A percentile compares a stretch with the other conserved stretches of the same genome.
These are phyloP conservation scores for Fusarium begoniae DNA, from an alignment of 2,329 filamentous ascomycete genomes.

Conservation along the genomic window DNA sequence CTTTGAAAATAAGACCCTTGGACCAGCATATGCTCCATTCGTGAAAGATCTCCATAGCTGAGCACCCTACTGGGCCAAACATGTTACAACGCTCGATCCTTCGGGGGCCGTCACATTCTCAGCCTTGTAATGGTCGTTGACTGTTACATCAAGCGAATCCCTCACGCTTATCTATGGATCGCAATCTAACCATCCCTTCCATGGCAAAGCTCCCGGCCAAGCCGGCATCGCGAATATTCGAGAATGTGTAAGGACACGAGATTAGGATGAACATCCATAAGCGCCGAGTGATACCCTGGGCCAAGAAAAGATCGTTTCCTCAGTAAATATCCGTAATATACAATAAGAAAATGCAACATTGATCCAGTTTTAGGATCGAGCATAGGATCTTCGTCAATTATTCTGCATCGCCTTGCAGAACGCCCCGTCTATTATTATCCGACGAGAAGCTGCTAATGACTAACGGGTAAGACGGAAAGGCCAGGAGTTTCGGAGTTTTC, in stretches of 20 bases:
- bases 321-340: accelerated
- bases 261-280: neutral
- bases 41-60: neutral
- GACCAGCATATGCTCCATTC: neutral
- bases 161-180: neutral
- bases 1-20: neutral
- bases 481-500: neutral
- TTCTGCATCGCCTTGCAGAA: neutral
- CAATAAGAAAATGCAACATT: neutral
- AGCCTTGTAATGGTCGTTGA: neutral
- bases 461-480: neutral
- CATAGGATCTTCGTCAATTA: too few relatives aligned
- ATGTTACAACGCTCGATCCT: neutral
- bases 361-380: neutral
- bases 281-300: neutral
- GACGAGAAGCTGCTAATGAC: neutral
- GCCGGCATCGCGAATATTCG: too few relatives aligned
- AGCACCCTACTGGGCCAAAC: neutral
- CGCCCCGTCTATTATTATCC: neutral
- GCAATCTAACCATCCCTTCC: neutral
- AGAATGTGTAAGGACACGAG: neutral
- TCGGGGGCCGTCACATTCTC: neutral
- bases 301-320: too few relatives aligned
- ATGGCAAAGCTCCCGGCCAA: neutral
- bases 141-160: neutral